Base-by-base conservation (phyloP, 1,284 basidiomycete species). In the Pulchroboletus neoregius region DNA sequence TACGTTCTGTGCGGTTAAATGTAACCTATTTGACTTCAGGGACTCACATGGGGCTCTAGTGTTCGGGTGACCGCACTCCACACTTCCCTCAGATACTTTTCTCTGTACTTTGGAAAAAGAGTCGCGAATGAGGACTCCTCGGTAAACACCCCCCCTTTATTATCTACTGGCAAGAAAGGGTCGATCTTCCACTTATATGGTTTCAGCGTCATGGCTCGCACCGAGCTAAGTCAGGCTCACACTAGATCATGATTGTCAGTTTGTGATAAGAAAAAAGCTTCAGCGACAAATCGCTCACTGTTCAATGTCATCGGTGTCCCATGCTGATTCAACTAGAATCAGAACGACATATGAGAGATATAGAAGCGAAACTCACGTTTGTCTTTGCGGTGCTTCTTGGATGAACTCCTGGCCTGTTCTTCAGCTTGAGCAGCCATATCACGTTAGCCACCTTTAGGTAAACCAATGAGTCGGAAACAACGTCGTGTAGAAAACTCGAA, bases 251-350 rank as follows among this genome's bases (percentile, higher is more conserved):
- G 15, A n/a, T 37, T 54, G 31, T 66, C 53, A 62, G 49, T 46
- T 47, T 33, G 41, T 43, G 16, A 23, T 30, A 48, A 28, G 34
- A 54, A 52, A 35, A 31, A 30, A 45, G 24, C 4, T 27, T 38
- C 10, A 13, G 30, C 16, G 18, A 32, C 31, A 43, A 27, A 42
- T 22, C 23, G 42, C 89, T 84, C 68, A 94, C 87, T 98, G 95
- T 75, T 99, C 91, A 68, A 98, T 93, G 59, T 97, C 93, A 65
- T 98, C 94, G 38, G 94, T 96, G 68, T 99, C 95, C 96, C 95
- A 99, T 60, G 92, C 93, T 94, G 39, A 61, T 53, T 55, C 39
- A 39, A 44, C 34, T 13, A 30, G 22, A 31, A 49, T 63, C 41
- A 61, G 46, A 42, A 27, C 24, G 27, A 40, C 16, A 30, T 12